Evolutionary conservation across 2,329 filamentous ascomycete genomes (phyloP).

Genomic region (Stromatinia cepivora): DNA sequence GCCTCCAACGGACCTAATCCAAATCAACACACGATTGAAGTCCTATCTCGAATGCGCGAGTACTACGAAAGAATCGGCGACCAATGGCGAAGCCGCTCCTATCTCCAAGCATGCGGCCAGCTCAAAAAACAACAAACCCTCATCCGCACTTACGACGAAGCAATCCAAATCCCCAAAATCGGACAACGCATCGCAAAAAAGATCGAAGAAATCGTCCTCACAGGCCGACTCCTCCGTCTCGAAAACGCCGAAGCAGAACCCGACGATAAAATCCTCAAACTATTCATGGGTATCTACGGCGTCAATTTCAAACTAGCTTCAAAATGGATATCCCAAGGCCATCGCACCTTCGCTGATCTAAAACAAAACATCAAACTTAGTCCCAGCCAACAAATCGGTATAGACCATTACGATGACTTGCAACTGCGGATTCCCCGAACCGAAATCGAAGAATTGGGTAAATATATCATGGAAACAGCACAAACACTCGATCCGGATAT

Average conservation of each 20-base stretch:
- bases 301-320: constrained; percentile 70
- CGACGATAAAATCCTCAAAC: constrained; percentile 61
- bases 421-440: constrained; percentile 72
- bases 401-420: constrained; percentile 80
- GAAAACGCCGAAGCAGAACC: constrained; percentile 70
- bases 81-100: constrained; percentile 72
- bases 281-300: constrained; percentile 78
- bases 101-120: constrained; percentile 74
- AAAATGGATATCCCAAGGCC: constrained; percentile 75
- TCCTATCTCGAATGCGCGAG: constrained; percentile 75
- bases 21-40: constrained; percentile 72
- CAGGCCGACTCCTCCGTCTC: constrained; percentile 68
- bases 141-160: constrained; percentile 69
- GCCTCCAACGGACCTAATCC: constrained; percentile 55
- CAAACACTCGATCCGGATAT: constrained; percentile 60
- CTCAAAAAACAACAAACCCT: constrained; percentile 65
- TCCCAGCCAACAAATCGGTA: constrained; percentile 69
- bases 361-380: constrained; percentile 61
- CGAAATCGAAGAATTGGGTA: constrained; percentile 72
- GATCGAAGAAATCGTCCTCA: constrained; percentile 84
- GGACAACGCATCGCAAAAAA: constrained; percentile 75
- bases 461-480: constrained; percentile 61
- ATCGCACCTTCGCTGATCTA: constrained; percentile 73
- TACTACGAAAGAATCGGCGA: constrained; percentile 77
- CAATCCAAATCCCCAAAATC: constrained; percentile 65